Base-by-base conservation (phyloP, 768 basidiomycete genomes). In the Leucocoprinus leucothites region DNA sequence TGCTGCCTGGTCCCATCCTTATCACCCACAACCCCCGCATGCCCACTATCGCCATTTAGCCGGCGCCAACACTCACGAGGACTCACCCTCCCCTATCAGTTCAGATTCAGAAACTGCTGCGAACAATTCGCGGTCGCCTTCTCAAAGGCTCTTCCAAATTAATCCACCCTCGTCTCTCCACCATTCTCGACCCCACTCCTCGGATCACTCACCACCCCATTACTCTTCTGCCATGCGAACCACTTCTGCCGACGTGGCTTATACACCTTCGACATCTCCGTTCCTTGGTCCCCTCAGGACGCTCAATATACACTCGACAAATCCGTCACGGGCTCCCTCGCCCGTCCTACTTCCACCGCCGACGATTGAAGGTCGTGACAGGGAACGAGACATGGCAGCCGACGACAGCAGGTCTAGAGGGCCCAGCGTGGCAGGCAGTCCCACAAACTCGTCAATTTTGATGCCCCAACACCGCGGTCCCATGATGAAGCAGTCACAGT, bases 261-360 rank as follows among this genome's bases (percentile, higher is more conserved):
- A 79, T 62, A 90, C 89, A 0, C 89, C 89, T 1, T 86, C 84
- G 18, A 85, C 88, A 1, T 88, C 86, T 57, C 89, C 89, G 0
- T 91, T 92, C 77, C 80, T 92, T 19, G 89, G 86, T 0, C 87
- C 88, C 1, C 70, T 92, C 60, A 79, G 86, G 51, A 86, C 85
- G 5, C 78, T 92, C 56, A 85, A 89, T 62, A 80, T 91, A 42
- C 87, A 89, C 63, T 86, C 85, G 1, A 72, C 85, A 2, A 80
- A 80, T 49, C 82, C 84, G 0, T 87, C 85, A 9, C 80, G 88
- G 44, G 88, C 86, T 0, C 86, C 89, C 0, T 86, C 85, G 2
- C 87, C 89, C 6, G 81, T 88, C 53, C 71, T 80, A 9, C 72
- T 89, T 1, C 86, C 86, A n/a, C 81, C 82, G 1, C 64, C 81